A percentile compares a stretch with the other conserved stretches of the same genome.
These are phyloP conservation scores for Podospora pseudocomata DNA, from an alignment of 495 filamentous ascomycete genomes.

Conservation along the genomic window DNA sequence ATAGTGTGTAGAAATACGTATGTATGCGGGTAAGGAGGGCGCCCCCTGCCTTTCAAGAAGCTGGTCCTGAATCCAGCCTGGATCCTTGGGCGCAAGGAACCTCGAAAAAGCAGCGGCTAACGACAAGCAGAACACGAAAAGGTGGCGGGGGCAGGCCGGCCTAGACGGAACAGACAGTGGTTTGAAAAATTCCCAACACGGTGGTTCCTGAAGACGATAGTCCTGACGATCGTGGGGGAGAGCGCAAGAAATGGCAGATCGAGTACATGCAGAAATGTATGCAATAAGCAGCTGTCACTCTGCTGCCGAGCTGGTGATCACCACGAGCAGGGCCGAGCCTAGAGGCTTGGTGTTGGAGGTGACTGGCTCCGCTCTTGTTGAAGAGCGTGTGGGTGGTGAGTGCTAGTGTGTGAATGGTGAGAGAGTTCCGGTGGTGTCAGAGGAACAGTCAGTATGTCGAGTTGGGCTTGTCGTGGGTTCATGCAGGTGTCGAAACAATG, in stretches of 20 bases:
- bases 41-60: conserved; percentile 26
- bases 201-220: neutral
- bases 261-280: neutral
- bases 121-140: conserved; percentile 3
- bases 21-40: conserved; percentile 26
- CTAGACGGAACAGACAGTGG: neutral
- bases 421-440: neutral
- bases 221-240: neutral
- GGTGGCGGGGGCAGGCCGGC: conserved; percentile 4
- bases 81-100: conserved; percentile 33
- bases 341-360: neutral
- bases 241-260: neutral
- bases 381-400: neutral
- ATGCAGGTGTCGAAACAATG: conserved; percentile 4
- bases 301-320: neutral
- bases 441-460: neutral
- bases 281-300: neutral
- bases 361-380: neutral
- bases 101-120: conserved; percentile 13
- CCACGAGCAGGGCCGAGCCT: neutral
- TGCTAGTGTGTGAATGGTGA: neutral
- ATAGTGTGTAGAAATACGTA: neutral
- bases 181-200: no score
- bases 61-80: conserved; percentile 17
- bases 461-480: conserved; percentile 6